These are phyloP conservation scores for Schizophyllum amplum DNA, from an alignment of 1,284 basidiomycete genomes.

Conservation along the genomic window DNA sequence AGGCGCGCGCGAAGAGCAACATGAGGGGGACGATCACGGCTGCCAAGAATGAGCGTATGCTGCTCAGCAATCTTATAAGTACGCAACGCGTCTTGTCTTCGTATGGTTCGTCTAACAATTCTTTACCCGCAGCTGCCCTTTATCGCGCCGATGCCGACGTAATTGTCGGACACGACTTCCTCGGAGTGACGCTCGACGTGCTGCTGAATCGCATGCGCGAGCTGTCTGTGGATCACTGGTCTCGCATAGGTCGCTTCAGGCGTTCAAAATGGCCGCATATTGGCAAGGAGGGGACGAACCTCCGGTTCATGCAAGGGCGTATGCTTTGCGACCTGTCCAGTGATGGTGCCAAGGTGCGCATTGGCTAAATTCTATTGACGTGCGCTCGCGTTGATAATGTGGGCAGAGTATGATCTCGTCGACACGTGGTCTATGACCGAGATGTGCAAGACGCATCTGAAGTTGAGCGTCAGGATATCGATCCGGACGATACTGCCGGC, in stretches of 20 bases:
- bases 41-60: conserved; percentile 77
- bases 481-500: conserved; percentile 88
- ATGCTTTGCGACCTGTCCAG: conserved; percentile 90
- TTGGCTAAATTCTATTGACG: background rate
- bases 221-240: conserved; percentile 89
- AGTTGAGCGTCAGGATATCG: conserved; percentile 86
- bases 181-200: conserved; percentile 88
- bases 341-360: conserved; percentile 77
- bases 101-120: background rate
- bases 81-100: conserved; percentile 14
- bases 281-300: conserved; percentile 79
- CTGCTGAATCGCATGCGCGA: conserved; percentile 89
- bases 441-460: conserved; percentile 90
- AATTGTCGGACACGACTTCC: conserved; percentile 91
- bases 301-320: conserved; percentile 80
- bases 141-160: conserved; percentile 91
- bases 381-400: background rate
- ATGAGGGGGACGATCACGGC: conserved; percentile 68
- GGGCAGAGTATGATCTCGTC: conserved; percentile 85
- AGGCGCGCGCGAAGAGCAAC: conserved; percentile 55
- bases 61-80: conserved; percentile 81
- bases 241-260: conserved; percentile 87
- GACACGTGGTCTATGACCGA: conserved; percentile 96
- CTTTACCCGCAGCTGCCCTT: conserved; percentile 52
- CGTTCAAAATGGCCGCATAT: conserved; percentile 78